Evolutionary conservation across 106 monocot species (phyloP).

Genomic region (Vanilla planifolia): DNA sequence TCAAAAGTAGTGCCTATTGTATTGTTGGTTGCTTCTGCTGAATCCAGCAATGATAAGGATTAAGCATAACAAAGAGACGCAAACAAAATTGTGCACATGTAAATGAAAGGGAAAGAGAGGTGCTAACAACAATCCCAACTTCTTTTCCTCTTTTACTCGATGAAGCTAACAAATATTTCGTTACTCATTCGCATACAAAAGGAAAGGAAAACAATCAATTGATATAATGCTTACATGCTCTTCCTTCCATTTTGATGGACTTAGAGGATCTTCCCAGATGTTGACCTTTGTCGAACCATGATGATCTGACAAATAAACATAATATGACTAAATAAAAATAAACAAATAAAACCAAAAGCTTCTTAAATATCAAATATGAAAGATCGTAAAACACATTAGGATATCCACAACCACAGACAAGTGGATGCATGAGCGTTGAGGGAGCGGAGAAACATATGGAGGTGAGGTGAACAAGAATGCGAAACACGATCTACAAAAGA

Average conservation of each 20-base stretch:
- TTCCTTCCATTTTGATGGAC: conserved; percentile 91
- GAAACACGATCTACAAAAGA: background rate
- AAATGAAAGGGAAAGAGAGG: too few relatives aligned
- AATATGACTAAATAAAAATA: too few relatives aligned
- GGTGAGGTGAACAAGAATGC: background rate
- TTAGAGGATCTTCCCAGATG: conserved; percentile 74
- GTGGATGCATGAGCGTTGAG: too few relatives aligned
- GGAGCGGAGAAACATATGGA: too few relatives aligned
- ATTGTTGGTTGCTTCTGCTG: too few relatives aligned
- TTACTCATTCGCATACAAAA: background rate
- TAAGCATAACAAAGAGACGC: too few relatives aligned
- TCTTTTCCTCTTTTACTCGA: too few relatives aligned
- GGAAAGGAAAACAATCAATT: background rate
- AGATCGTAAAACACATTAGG: background rate
- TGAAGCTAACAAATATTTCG: too few relatives aligned
- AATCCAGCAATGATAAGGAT: too few relatives aligned
- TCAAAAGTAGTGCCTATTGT: too few relatives aligned
- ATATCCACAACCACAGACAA: background rate
- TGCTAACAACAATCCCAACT: too few relatives aligned
- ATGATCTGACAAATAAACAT: conserved; percentile 46
- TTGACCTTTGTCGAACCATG: conserved; percentile 70
- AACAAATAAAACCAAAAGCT: background rate
- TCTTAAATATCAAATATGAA: background rate
- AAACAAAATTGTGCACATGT: too few relatives aligned
- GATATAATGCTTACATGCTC: conserved; percentile 58